Percentiles rank a stretch among this genome's conserved stretches.
Conservation (phyloP, 768 basidiomycete species). For the Rhodotorula taiwanensis region DNA sequence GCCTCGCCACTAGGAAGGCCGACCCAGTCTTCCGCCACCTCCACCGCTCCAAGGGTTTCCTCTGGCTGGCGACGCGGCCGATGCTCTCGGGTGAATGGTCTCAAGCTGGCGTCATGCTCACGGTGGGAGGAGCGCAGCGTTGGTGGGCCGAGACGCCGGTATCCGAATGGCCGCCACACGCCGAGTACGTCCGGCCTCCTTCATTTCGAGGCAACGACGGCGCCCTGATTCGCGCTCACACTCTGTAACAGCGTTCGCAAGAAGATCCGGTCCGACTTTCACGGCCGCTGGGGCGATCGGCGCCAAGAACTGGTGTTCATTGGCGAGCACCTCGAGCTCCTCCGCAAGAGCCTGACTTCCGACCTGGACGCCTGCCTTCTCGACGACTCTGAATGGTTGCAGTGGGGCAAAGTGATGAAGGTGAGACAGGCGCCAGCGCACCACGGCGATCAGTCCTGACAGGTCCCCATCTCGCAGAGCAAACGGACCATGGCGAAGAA, state of each 20-base stretch:
- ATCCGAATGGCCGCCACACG: constrained; percentile 40
- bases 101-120: constrained; percentile 44
- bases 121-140: constrained; percentile 40
- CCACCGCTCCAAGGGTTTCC: constrained; percentile 44
- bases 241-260: constrained; percentile 20
- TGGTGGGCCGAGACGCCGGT: constrained; percentile 43
- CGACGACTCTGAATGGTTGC: constrained; percentile 42
- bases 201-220: no score
- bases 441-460: no score
- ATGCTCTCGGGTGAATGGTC: constrained; percentile 43
- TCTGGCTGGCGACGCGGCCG: constrained; percentile 45
- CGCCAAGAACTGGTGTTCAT: constrained; percentile 40
- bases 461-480: constrained; percentile 34
- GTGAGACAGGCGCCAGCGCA: not conserved
- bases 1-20: constrained; percentile 40
- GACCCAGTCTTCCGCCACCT: constrained; percentile 41
- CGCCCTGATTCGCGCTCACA: not conserved
- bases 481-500: constrained; percentile 29
- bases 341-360: constrained; percentile 37
- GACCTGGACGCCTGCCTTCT: constrained; percentile 41
- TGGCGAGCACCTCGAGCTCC: constrained; percentile 27
- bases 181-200: constrained; percentile 28
- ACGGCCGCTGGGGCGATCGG: constrained; percentile 45
- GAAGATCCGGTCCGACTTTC: constrained; percentile 43
- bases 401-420: constrained; percentile 23